Base-by-base conservation (phyloP, 106 monocot species). In the Phalaenopsis equestris region DNA sequence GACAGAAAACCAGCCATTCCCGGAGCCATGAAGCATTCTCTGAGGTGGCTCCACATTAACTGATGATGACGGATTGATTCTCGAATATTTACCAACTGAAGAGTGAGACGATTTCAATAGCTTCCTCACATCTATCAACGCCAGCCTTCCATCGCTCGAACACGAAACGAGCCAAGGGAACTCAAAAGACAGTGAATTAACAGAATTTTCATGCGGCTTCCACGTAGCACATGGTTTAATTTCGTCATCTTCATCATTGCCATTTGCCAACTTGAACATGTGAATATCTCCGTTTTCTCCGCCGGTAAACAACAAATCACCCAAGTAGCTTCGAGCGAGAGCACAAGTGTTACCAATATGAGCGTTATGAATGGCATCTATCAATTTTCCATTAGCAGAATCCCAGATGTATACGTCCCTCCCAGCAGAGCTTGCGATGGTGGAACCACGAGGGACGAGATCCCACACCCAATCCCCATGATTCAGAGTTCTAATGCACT, bases 101-200 rank as follows among this genome's bases (percentile, higher is more conserved):
- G 55, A 56, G 39, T 36, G 77, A 65, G 41, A 47, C 8, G 82
- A 77, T 72, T 81, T 86, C 42, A 94, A 45, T 45, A 92, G 82
- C 67, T 92, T 94, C 76, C 92, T 88, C 76, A 92, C 85, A 80
- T 95, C 88, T 39, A 95, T 95, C 64, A 95, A 75, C 23, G 94
- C 82, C 72, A 94, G 70, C 82, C 88, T 86, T 49, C 94, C 94
- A 88, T 95, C 94, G 72, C 83, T 81, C 3, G 92, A 92, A 56
- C 82, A 84, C 11, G 94, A 95, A 5, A 90, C 92, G n/a, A 95
- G 87, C 94, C 94, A 95, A 9, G 94, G 94, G 75, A 88, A 95
- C 84, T 92, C 94, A 85, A 95, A 95, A 36, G 94, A 81, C 74
- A 94, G 89, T 7, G 89, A 88, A 56, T 87, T 75, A 81, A 93